phyloP scores from a whole-genome alignment of 2,329 filamentous ascomycete species.

The Macrophomina pseudophaseolina region DNA sequence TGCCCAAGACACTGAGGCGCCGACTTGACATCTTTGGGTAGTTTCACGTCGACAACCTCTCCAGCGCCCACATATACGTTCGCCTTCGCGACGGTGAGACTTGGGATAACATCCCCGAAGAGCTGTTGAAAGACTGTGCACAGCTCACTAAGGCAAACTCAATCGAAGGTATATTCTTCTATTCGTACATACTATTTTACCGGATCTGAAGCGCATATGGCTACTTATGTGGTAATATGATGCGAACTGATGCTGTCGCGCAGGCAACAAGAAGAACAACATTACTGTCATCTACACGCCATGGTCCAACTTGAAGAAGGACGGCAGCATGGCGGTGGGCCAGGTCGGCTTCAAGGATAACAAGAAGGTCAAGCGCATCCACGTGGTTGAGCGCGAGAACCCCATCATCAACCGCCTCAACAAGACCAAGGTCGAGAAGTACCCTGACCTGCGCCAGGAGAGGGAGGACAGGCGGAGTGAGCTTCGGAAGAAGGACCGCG shows the following conservation, averaged over 20 bases:
- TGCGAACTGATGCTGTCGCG: not conserved
- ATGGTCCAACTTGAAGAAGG: conserved; percentile 95
- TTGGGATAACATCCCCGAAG: conserved; percentile 81
- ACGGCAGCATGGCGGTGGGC: conserved; percentile 91
- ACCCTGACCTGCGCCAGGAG: conserved; percentile 81
- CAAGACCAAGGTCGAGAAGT: conserved; percentile 91
- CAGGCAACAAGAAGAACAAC: conserved; percentile 98
- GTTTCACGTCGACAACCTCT: conserved; percentile 98
- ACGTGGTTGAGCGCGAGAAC: conserved; percentile 83
- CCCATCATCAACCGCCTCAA: conserved; percentile 95
- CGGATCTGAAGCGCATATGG: conserved; percentile 21
- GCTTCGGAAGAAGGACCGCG: conserved; percentile 73
- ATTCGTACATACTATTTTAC: not conserved
- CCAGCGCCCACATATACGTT: conserved; percentile 94
- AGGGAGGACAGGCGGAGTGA: conserved; percentile 76
- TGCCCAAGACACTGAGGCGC: not conserved
- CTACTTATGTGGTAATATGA: not conserved
- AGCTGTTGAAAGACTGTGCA: conserved; percentile 84
- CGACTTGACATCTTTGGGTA: conserved; percentile 40
- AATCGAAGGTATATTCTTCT: conserved; percentile 73
- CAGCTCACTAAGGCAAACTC: conserved; percentile 98
- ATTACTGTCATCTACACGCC: conserved; percentile 96
- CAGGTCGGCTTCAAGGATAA: conserved; percentile 94
- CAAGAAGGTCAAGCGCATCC: conserved; percentile 81
- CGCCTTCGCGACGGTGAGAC: conserved; percentile 76